Evolutionary conservation across 805 yeast genomes (phyloP).

Genomic region (Wickerhamomyces bisporus): DNA sequence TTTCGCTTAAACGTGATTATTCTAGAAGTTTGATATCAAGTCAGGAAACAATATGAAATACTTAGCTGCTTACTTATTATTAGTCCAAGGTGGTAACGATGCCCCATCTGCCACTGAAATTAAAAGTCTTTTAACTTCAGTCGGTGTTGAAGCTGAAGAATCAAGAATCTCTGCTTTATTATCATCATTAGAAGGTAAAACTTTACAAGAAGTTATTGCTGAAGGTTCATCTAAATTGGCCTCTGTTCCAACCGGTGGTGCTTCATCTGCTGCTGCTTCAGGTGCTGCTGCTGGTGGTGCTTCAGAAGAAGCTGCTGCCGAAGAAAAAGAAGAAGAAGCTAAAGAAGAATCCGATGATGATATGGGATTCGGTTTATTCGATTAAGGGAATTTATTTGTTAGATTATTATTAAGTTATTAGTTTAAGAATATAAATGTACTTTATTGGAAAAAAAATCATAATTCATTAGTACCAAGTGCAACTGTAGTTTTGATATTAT

Average conservation of each 20-base stretch:
- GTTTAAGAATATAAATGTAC: neutral
- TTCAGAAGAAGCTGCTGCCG: constrained; percentile 51
- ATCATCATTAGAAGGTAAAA: constrained; percentile 75
- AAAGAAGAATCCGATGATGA: constrained; percentile 52
- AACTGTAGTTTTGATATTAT: neutral
- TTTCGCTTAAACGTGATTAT: constrained; percentile 75
- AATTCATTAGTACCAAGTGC: no score
- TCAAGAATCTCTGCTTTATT: constrained; percentile 67
- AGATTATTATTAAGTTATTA: neutral
- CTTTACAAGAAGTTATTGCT: constrained; percentile 65
- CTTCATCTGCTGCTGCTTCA: constrained; percentile 58
- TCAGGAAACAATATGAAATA: constrained; percentile 60
- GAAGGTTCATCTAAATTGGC: constrained; percentile 79
- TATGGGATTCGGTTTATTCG: constrained; percentile 80
- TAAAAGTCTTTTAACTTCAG: constrained; percentile 64
- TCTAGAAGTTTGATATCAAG: constrained; percentile 33
- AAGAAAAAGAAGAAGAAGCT: constrained; percentile 42
- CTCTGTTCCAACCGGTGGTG: constrained; percentile 79
- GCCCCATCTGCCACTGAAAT: constrained; percentile 77
- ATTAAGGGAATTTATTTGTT: constrained; percentile 36
- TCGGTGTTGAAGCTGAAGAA: constrained; percentile 77
- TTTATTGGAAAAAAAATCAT: no score
- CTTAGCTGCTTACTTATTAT: constrained; percentile 90
- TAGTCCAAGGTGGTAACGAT: constrained; percentile 82
- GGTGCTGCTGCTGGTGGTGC: constrained; percentile 52